Evolutionary conservation across 495 filamentous ascomycete species (phyloP).

Genomic region (Recurvomyces mirabilis): DNA sequence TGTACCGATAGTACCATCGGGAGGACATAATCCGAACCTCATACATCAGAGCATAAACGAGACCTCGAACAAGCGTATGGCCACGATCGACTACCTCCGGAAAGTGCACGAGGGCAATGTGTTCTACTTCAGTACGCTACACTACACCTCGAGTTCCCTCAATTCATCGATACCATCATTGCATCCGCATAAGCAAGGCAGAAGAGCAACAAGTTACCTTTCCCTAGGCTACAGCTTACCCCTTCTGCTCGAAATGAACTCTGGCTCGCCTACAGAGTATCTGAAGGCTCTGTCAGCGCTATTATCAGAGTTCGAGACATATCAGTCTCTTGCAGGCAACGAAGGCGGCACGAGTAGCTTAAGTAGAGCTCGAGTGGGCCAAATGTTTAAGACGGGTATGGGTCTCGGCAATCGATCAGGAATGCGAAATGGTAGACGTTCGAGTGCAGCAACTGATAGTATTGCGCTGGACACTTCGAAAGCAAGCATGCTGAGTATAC

Average conservation of each 20-base stretch:
- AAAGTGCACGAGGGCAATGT: slow-evolving; percentile 76
- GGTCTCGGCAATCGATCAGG: slow-evolving; percentile 47
- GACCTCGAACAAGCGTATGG: slow-evolving; percentile 80
- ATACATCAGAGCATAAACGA: slow-evolving; percentile 84
- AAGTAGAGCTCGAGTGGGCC: slow-evolving; percentile 63
- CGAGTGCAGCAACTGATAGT: slow-evolving; percentile 58
- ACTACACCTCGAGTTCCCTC: slow-evolving; percentile 77
- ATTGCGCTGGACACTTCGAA: slow-evolving; percentile 35
- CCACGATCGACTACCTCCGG: slow-evolving; percentile 86
- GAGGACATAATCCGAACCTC: slow-evolving; percentile 51
- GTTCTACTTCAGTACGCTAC: slow-evolving; percentile 95
- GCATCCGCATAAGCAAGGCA: slow-evolving; percentile 65
- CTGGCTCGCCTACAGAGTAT: slow-evolving; percentile 66
- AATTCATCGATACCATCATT: slow-evolving; percentile 67
- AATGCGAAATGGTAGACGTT: slow-evolving; percentile 48
- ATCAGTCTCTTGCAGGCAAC: slow-evolving; percentile 61
- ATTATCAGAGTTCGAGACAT: slow-evolving; percentile 82
- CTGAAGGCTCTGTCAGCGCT: slow-evolving; percentile 77
- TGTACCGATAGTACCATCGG: slow-evolving; percentile 23
- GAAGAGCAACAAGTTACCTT: slow-evolving; percentile 83
- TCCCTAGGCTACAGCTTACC: slow-evolving; percentile 87
- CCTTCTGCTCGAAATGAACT: slow-evolving; percentile 74
- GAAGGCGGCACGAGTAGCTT: slow-evolving; percentile 59
- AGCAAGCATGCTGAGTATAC: slow-evolving; percentile 14
- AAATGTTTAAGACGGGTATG: slow-evolving; percentile 74